Base-by-base conservation (phyloP, 805 yeast species). In the Cyberlindnera samutprakarnensis region DNA sequence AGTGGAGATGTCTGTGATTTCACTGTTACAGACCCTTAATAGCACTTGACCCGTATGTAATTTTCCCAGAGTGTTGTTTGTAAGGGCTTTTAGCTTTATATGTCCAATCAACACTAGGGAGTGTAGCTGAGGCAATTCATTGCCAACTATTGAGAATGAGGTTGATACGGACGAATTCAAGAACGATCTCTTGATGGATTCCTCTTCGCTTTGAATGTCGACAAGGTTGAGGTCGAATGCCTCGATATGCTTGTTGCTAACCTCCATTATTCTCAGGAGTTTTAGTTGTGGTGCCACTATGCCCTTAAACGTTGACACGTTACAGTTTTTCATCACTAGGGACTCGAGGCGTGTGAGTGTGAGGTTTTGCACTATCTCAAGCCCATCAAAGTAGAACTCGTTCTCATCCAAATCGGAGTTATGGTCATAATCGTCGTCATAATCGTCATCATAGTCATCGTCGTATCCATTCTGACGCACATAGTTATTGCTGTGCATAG, bases 331-430 rank as follows among this genome's bases (percentile, higher is more conserved):
- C 13, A 49, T 24, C 3, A 40, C 36, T 4, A 49, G 30, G 0
- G 35, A 30, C 14, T 41, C 29, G 3, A 49, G 21, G 3, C 28
- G 25, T 3, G 46, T 37, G 16, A 42, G 30, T 6, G 12, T 31
- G 14, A 37, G 29, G 22, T 47, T 49, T 13, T 40, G 43, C 3
- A 49, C 22, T 4, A 49, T 44, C 32, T 49, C 54, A 14, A 49
- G 21, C 0, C 54, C 66, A 36, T 59, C 61, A 39, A 63, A 58
- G 36, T 58, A 61, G 23, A 61, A 45, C 29, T 47, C 54, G 28
- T 60, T 62, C 35, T 57, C 60, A 18, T 52, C 56, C n/a, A 52
- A 41, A 15, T 53, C 54, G 4, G 55, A 53, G 19, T 55, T 54
- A 18, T 50, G 51, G n/a, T 54, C 61, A 24, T 50, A 52, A 10